Percentiles rank a stretch among this genome's conserved stretches.
These are phyloP conservation scores for Cyanodermella asteris DNA, from an alignment of 2,329 filamentous ascomycete species.

Conservation along the genomic window DNA sequence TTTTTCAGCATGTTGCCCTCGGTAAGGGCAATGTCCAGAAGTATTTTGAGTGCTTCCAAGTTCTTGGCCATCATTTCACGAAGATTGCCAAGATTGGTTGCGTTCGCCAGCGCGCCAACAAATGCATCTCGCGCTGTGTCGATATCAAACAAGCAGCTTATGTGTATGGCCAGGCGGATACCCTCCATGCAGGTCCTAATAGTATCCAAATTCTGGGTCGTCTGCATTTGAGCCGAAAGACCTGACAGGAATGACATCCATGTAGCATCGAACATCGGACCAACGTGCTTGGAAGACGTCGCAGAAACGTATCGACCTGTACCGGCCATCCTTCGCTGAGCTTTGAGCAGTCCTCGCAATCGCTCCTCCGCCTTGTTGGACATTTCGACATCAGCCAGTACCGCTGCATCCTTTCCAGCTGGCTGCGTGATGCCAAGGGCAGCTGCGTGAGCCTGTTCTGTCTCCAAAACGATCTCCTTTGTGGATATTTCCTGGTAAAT, in stretches of 20 bases:
- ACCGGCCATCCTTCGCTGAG: slow-evolving; percentile 62
- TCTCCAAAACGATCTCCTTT: slow-evolving; percentile 88
- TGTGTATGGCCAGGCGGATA: slow-evolving; percentile 79
- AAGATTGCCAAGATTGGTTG: slow-evolving; percentile 87
- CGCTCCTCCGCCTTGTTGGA: slow-evolving; percentile 58
- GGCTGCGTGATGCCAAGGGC: slow-evolving; percentile 47
- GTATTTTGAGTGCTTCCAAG: slow-evolving; percentile 74
- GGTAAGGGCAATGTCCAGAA: slow-evolving; percentile 77
- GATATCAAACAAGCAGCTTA: slow-evolving; percentile 81
- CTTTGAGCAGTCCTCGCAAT: slow-evolving; percentile 81
- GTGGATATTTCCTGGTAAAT: slow-evolving; percentile 84
- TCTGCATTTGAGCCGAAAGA: slow-evolving; percentile 79
- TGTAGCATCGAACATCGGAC: slow-evolving; percentile 94
- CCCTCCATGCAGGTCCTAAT: slow-evolving; percentile 87
- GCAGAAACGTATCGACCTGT: slow-evolving; percentile 65
- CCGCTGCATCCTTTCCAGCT: slow-evolving; percentile 57
- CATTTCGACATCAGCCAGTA: slow-evolving; percentile 93
- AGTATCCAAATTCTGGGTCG: slow-evolving; percentile 77
- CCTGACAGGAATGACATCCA: slow-evolving; percentile 99
- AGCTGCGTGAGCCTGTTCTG: slow-evolving; percentile 73
- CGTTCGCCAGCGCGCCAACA: slow-evolving; percentile 75
- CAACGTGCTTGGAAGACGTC: slow-evolving; percentile 82
- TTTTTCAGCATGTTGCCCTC: slow-evolving; percentile 76
- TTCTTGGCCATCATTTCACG: slow-evolving; percentile 93
- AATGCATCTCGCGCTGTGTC: slow-evolving; percentile 90